These are phyloP conservation scores for Tephrocybe sp. DNA, from an alignment of 768 basidiomycete species.

Conservation along the genomic window DNA sequence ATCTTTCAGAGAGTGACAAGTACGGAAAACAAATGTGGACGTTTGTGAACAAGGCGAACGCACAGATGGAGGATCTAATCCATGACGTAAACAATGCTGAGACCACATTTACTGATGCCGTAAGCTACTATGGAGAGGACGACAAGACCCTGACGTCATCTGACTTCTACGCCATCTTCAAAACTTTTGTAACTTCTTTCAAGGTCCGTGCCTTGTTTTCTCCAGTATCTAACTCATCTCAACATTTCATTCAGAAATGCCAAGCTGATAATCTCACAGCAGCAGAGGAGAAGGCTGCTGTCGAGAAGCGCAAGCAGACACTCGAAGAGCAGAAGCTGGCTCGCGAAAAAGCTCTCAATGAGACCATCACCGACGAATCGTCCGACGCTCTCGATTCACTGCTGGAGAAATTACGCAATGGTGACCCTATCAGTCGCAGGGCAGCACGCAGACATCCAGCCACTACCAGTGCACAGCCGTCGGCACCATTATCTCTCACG, in stretches of 20 bases:
- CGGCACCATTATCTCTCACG: conserved; percentile 32
- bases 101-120: conserved; percentile 78
- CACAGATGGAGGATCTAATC: conserved; percentile 76
- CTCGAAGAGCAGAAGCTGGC: conserved; percentile 62
- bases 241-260: conserved; percentile 74
- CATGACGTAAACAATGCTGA: conserved; percentile 90
- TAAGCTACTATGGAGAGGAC: conserved; percentile 93
- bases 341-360: conserved; percentile 49
- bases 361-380: conserved; percentile 38
- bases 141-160: conserved; percentile 81
- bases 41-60: conserved; percentile 76
- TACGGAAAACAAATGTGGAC: conserved; percentile 93
- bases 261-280: conserved; percentile 74
- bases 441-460: conserved; percentile 52
- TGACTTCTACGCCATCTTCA: conserved; percentile 97
- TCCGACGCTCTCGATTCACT: conserved; percentile 72
- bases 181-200: conserved; percentile 95
- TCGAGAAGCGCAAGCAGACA: conserved; percentile 68
- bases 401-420: conserved; percentile 70
- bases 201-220: conserved; percentile 42
- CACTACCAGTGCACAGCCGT: conserved; percentile 30
- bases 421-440: conserved; percentile 61
- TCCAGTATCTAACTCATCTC: conserved; percentile 2
- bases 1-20: conserved; percentile 67
- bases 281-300: conserved; percentile 67